phyloP scores from a whole-genome alignment of 495 filamentous ascomycete species.

The Podospora sp. region DNA sequence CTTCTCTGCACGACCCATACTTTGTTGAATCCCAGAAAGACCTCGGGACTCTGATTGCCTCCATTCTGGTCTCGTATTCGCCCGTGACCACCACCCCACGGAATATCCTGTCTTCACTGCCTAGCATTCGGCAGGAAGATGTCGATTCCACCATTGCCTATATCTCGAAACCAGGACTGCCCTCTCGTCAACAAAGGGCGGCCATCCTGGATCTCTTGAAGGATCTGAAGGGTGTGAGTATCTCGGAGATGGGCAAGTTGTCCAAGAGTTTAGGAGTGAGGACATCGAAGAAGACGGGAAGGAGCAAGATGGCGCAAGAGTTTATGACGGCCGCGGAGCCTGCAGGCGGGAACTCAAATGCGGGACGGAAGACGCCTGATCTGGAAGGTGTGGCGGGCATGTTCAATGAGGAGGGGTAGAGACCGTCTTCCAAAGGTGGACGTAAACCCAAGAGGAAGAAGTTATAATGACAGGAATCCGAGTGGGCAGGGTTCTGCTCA shows the following conservation, averaged over 20 bases:
- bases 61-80: slow-evolving; percentile 76
- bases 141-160: slow-evolving; percentile 64
- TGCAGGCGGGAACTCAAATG: slow-evolving; percentile 16
- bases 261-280: slow-evolving; percentile 41
- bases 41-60: slow-evolving; percentile 82
- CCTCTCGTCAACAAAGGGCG: slow-evolving; percentile 75
- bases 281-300: slow-evolving; percentile 25
- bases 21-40: slow-evolving; percentile 97
- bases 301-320: slow-evolving; percentile 60
- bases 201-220: slow-evolving; percentile 85
- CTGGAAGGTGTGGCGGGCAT: slow-evolving; percentile 48
- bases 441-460: too few species aligned
- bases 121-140: slow-evolving; percentile 56
- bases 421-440: too few species aligned
- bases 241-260: slow-evolving; percentile 90
- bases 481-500: too few species aligned
- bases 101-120: slow-evolving; percentile 55
- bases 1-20: slow-evolving; percentile 89
- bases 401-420: slow-evolving; percentile 36
- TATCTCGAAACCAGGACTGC: slow-evolving; percentile 50
- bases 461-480: too few species aligned
- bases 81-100: slow-evolving; percentile 61
- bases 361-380: slow-evolving; percentile 36
- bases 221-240: slow-evolving; percentile 81
- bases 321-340: slow-evolving; percentile 49